Percentiles rank a stretch among this genome's conserved stretches.
These are phyloP conservation scores for Buddleja alternifolia DNA, from an alignment of 257 asterid species.

Conservation along the genomic window DNA sequence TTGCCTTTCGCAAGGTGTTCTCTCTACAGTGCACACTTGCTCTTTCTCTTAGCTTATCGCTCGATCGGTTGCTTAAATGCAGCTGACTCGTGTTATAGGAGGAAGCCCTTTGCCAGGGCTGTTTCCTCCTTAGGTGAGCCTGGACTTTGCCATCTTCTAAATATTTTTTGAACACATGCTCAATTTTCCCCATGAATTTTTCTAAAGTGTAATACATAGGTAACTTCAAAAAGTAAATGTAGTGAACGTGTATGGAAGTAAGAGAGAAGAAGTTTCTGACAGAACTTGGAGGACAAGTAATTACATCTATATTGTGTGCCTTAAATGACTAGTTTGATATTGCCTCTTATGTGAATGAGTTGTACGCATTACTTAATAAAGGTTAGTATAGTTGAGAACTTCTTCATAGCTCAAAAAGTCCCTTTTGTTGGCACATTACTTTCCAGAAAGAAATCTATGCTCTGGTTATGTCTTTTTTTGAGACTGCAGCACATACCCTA, in stretches of 20 bases:
- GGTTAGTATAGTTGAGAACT: background rate
- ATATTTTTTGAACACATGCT: background rate
- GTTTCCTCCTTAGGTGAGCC: background rate
- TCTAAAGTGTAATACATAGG: background rate
- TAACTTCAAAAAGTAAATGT: background rate
- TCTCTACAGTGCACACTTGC: too few relatives aligned
- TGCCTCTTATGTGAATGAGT: background rate
- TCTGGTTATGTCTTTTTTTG: background rate
- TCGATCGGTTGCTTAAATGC: too few relatives aligned
- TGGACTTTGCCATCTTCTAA: background rate
- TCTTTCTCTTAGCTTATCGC: too few relatives aligned
- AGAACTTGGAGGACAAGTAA: background rate
- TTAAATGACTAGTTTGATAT: background rate
- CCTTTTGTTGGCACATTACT: background rate
- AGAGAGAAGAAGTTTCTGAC: background rate
- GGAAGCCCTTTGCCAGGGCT: too few relatives aligned
- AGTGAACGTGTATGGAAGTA: background rate
- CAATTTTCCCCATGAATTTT: background rate
- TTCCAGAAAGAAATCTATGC: background rate
- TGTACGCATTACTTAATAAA: too few relatives aligned
- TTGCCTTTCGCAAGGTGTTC: too few relatives aligned
- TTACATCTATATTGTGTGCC: background rate
- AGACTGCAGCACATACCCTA: background rate
- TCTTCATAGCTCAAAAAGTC: conserved; percentile 2
- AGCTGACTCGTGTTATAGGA: too few relatives aligned